A percentile compares a stretch with the other conserved stretches of the same genome.
These are phyloP conservation scores for Candida methanosorbosa DNA, from an alignment of 805 yeast species.

Conservation along the genomic window DNA sequence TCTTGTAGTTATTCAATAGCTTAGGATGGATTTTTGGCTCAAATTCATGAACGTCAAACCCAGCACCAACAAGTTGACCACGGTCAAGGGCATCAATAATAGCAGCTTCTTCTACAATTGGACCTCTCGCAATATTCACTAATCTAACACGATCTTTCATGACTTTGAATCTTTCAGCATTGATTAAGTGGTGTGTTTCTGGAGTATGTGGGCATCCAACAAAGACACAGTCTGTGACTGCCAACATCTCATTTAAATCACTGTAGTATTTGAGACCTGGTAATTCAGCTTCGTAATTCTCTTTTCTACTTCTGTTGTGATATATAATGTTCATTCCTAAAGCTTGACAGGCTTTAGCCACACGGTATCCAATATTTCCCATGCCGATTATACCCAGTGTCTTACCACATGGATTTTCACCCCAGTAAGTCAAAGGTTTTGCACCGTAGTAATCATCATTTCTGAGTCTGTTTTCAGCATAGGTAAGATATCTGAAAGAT, in stretches of 20 bases:
- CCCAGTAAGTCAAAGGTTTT: conserved; percentile 21
- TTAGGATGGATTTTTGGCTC: conserved; percentile 29
- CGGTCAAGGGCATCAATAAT: conserved; percentile 30
- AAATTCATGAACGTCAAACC: conserved; percentile 34
- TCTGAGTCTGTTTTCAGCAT: conserved; percentile 29
- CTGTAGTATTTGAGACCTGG: conserved; percentile 21
- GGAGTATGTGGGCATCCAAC: conserved; percentile 30
- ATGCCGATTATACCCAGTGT: conserved; percentile 39
- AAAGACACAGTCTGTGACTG: conserved; percentile 23
- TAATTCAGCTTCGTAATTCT: conserved; percentile 21
- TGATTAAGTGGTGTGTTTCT: conserved; percentile 30
- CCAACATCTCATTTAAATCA: conserved; percentile 19
- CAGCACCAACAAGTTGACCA: conserved; percentile 33
- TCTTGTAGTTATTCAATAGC: conserved; percentile 24
- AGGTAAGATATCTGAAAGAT: conserved; percentile 27
- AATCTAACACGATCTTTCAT: conserved; percentile 20
- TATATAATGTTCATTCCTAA: conserved; percentile 36
- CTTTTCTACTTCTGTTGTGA: conserved; percentile 28
- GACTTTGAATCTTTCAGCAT: conserved; percentile 20
- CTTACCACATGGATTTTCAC: conserved; percentile 32
- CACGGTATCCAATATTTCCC: conserved; percentile 37
- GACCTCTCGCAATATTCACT: conserved; percentile 32
- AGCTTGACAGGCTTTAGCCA: conserved; percentile 32
- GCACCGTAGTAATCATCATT: conserved; percentile 24
- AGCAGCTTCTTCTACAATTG: conserved; percentile 30